Evolutionary conservation across 2,329 filamentous ascomycete genomes (phyloP).

Genomic region (Drechslerella dactyloides): DNA sequence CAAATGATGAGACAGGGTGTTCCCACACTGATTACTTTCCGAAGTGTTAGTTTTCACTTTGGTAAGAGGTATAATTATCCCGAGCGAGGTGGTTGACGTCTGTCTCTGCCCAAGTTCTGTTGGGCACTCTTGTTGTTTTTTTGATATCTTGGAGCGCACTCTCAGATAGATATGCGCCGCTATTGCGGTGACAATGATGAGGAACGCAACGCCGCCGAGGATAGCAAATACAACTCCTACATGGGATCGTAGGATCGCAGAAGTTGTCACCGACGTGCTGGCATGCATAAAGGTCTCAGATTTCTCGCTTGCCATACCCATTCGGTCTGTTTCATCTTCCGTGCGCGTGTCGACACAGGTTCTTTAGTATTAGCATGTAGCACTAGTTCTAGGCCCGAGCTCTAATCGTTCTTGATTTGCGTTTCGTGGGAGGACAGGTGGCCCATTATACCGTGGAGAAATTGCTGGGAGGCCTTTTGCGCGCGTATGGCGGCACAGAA

Average conservation of each 20-base stretch:
- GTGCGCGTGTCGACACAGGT: too few species aligned
- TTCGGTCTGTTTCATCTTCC: slow-evolving; percentile 6
- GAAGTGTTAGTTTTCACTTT: slow-evolving; percentile 10
- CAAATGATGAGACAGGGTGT: slow-evolving; percentile 3
- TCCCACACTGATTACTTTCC: not conserved
- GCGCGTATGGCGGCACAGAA: too few species aligned
- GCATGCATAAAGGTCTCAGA: not conserved
- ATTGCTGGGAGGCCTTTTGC: too few species aligned
- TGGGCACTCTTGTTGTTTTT: not conserved
- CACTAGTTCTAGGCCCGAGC: too few species aligned
- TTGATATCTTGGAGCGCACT: not conserved
- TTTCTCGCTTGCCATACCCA: not conserved
- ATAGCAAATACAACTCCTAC: slow-evolving; percentile 14
- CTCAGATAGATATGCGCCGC: slow-evolving; percentile 11
- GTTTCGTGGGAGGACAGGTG: too few species aligned
- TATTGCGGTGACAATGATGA: not conserved
- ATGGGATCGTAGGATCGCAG: slow-evolving; percentile 21
- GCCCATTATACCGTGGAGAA: too few species aligned
- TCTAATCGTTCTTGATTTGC: too few species aligned
- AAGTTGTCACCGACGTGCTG: not conserved
- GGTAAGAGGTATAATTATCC: not conserved
- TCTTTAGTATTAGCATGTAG: too few species aligned
- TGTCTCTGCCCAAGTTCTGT: slow-evolving; percentile 1
- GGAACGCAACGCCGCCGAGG: slow-evolving; percentile 14
- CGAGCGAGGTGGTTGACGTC: slow-evolving; percentile 2